Conservation (phyloP, 345 rosid genomes). For the Boechera divaricarpa region DNA sequence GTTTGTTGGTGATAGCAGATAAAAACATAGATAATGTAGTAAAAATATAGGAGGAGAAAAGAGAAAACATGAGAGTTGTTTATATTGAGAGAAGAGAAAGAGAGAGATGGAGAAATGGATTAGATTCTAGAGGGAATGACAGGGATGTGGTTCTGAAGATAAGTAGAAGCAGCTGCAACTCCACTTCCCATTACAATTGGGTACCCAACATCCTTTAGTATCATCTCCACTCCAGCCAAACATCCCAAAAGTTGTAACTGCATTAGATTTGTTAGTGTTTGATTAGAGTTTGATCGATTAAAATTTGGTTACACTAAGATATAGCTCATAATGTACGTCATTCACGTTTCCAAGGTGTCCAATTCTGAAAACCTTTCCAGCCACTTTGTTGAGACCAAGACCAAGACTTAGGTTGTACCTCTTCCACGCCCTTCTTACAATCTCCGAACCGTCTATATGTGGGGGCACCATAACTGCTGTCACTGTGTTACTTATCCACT, state of each 20-base stretch:
- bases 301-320: not conserved
- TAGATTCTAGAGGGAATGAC: constrained; percentile 82
- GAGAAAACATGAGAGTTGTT: constrained; percentile 34
- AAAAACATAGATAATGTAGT: constrained; percentile 22
- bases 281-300: not conserved
- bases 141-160: constrained; percentile 78
- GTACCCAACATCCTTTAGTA: constrained; percentile 91
- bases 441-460: constrained; percentile 74
- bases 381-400: constrained; percentile 96
- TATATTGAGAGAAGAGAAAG: constrained; percentile 30
- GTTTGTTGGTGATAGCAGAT: constrained; percentile 8
- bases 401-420: constrained; percentile 96
- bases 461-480: constrained; percentile 95
- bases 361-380: constrained; percentile 97
- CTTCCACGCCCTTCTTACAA: constrained; percentile 89
- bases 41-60: constrained; percentile 17
- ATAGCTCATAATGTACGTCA: constrained; percentile 57
- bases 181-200: constrained; percentile 96
- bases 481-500: constrained; percentile 97
- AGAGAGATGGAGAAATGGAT: constrained; percentile 29
- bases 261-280: constrained; percentile 4
- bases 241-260: constrained; percentile 94
- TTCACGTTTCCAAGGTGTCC: constrained; percentile 95
- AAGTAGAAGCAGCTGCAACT: constrained; percentile 86
- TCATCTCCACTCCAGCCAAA: constrained; percentile 97